phyloP scores from a whole-genome alignment of 805 yeast genomes.

The Saccharomyces jurei region DNA sequence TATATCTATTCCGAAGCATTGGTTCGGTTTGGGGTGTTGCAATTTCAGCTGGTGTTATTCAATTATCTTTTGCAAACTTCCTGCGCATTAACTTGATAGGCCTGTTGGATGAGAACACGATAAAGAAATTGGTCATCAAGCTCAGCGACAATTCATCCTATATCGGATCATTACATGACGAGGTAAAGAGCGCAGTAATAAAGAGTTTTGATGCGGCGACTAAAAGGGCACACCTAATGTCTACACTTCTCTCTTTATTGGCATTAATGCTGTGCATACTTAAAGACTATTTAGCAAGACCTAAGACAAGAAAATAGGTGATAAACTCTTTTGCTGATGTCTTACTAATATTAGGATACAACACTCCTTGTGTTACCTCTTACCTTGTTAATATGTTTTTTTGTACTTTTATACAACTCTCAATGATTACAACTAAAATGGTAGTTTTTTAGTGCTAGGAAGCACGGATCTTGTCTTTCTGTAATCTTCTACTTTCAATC shows the following conservation, averaged over 20 bases:
- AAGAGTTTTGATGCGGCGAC: slow-evolving; percentile 9
- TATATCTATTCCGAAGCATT: slow-evolving; percentile 33
- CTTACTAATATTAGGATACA: neutral
- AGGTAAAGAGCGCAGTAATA: slow-evolving; percentile 7
- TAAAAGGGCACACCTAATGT: slow-evolving; percentile 8
- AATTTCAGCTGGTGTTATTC: slow-evolving; percentile 12
- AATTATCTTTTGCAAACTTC: slow-evolving; percentile 5
- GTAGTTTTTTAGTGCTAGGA: neutral
- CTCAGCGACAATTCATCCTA: slow-evolving; percentile 10
- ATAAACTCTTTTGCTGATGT: neutral
- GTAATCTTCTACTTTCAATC: neutral
- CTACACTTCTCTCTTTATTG: slow-evolving; percentile 6
- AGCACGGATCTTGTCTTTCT: no score
- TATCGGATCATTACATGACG: slow-evolving; percentile 7
- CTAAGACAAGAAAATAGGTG: neutral
- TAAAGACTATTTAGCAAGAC: slow-evolving; percentile 6
- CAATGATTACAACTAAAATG: neutral
- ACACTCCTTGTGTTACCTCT: neutral
- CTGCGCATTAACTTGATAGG: slow-evolving; percentile 5
- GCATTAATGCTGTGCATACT: slow-evolving; percentile 6
- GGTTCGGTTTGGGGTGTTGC: slow-evolving; percentile 39
- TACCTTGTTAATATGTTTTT: no score
- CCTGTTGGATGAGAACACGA: slow-evolving; percentile 5
- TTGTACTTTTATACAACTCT: neutral
- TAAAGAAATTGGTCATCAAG: slow-evolving; percentile 5